Evolutionary conservation across 2,329 filamentous ascomycete species (phyloP).

Genomic region (Fusarium staphyleae): DNA sequence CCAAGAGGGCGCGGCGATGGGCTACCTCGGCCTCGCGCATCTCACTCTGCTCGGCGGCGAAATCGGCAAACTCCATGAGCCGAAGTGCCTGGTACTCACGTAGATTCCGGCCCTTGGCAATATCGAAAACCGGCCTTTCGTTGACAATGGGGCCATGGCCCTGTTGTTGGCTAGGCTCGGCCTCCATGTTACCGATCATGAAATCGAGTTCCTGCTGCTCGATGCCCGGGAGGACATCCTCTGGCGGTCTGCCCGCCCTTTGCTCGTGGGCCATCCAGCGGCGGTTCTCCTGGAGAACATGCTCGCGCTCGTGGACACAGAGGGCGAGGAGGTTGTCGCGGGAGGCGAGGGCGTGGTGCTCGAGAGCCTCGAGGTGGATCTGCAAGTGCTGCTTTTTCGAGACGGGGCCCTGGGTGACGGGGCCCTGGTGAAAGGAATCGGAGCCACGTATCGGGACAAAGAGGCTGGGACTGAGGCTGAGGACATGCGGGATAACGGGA

Average conservation of each 20-base stretch:
- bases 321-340: constrained; percentile 44
- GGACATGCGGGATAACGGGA: constrained; percentile 17
- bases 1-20: constrained; percentile 17
- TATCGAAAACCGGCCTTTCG: constrained; percentile 28
- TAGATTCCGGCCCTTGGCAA: constrained; percentile 16
- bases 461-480: constrained; percentile 27
- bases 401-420: constrained; percentile 1
- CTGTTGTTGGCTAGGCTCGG: constrained; percentile 11
- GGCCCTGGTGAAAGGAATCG: constrained; percentile 5
- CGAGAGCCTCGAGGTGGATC: constrained; percentile 31
- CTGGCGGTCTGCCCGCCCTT: not conserved
- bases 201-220: constrained; percentile 15
- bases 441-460: constrained; percentile 45
- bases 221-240: constrained; percentile 11
- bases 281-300: constrained; percentile 38
- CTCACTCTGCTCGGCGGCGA: constrained; percentile 30
- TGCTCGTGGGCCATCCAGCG: constrained; percentile 24
- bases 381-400: constrained; percentile 30
- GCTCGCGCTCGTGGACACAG: constrained; percentile 44
- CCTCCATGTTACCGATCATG: constrained; percentile 46
- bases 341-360: constrained; percentile 40
- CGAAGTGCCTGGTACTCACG: constrained; percentile 34
- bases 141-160: constrained; percentile 13
- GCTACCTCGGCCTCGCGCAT: constrained; percentile 38
- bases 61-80: constrained; percentile 31